Evolutionary conservation across 805 yeast species (phyloP).

Genomic region (Pichia phayaonensis): DNA sequence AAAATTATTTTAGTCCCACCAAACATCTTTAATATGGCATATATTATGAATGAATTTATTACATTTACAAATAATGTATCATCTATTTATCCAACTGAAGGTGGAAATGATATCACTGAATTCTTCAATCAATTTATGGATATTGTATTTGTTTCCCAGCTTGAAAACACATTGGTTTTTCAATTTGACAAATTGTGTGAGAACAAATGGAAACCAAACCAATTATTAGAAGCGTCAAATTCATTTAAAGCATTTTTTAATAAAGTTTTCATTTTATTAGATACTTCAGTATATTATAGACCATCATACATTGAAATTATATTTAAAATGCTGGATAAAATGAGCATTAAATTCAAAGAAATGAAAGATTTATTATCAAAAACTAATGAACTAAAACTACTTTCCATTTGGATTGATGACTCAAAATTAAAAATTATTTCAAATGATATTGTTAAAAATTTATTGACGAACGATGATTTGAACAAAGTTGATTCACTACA

Average conservation of each 20-base stretch:
- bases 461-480: conserved; percentile 7
- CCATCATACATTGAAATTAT: conserved; percentile 44
- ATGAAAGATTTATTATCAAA: conserved; percentile 16
- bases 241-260: conserved; percentile 41
- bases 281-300: conserved; percentile 54
- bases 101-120: conserved; percentile 25
- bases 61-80: conserved; percentile 57
- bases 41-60: conserved; percentile 66
- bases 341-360: conserved; percentile 28
- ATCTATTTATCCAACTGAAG: conserved; percentile 30
- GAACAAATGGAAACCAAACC: conserved; percentile 22
- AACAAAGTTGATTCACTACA: conserved; percentile 1
- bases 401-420: conserved; percentile 31
- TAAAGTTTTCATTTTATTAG: conserved; percentile 43
- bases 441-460: conserved; percentile 21
- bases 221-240: conserved; percentile 35
- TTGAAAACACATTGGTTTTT: conserved; percentile 46
- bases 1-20: conserved; percentile 63
- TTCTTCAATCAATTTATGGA: conserved; percentile 64
- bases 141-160: conserved; percentile 52
- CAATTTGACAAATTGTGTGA: conserved; percentile 44
- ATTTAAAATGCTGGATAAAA: conserved; percentile 33
- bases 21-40: conserved; percentile 71
- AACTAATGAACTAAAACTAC: conserved; percentile 21
- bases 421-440: conserved; percentile 27